These are phyloP conservation scores for Gossypium davidsonii DNA, from an alignment of 441 rosid genomes.

Conservation along the genomic window DNA sequence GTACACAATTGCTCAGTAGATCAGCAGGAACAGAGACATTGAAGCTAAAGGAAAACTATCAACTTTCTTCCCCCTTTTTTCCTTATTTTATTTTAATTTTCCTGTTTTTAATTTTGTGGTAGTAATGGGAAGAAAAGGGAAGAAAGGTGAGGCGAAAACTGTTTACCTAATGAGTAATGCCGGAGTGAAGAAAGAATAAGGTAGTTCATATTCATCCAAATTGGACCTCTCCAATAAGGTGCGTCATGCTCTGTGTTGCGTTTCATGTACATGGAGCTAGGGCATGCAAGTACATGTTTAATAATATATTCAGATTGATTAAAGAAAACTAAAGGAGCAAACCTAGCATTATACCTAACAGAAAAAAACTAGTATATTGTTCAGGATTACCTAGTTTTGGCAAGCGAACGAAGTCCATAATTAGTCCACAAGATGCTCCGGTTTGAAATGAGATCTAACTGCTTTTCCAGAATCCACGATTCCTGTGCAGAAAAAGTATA, in stretches of 20 bases:
- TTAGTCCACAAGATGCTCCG: conserved; percentile 69
- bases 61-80: not conserved
- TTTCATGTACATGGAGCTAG: conserved; percentile 88
- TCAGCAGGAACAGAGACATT: not conserved
- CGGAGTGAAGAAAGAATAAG: conserved; percentile 81
- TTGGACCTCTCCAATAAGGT: conserved; percentile 98
- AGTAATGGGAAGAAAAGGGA: not conserved
- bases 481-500: conserved; percentile 36
- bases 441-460: conserved; percentile 80
- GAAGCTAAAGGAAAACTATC: not conserved
- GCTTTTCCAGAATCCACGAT: conserved; percentile 85
- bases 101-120: not conserved
- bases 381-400: conserved; percentile 67
- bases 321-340: not conserved
- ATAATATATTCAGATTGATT: not conserved
- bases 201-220: conserved; percentile 98
- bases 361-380: not conserved
- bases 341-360: not conserved
- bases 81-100: not conserved
- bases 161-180: conserved; percentile 74
- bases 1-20: conserved; percentile 24
- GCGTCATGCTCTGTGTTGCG: conserved; percentile 92
- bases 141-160: not conserved
- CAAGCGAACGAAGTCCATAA: conserved; percentile 85
- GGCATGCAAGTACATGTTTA: conserved; percentile 10